Percentiles rank a stretch among this genome's conserved stretches.
These are phyloP conservation scores for Tirmania nivea DNA, from an alignment of 495 filamentous ascomycete genomes.

Conservation along the genomic window DNA sequence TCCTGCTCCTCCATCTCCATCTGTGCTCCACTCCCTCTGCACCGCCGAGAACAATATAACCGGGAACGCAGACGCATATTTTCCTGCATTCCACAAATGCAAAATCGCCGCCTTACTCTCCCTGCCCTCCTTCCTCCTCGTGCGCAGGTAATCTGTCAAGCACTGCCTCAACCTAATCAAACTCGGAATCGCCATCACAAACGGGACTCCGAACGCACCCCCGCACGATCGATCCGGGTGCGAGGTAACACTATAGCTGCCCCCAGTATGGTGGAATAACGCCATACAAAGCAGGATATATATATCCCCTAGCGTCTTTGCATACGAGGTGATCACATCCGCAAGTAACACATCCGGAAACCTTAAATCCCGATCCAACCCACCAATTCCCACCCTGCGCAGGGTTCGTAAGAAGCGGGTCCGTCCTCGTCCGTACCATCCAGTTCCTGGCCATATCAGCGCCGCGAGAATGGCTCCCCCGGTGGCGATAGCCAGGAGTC, in stretches of 20 bases:
- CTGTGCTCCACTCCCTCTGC: slow-evolving; percentile 42
- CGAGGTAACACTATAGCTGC: slow-evolving; percentile 45
- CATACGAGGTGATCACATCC: slow-evolving; percentile 83
- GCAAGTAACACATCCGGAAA: slow-evolving; percentile 91
- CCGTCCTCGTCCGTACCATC: slow-evolving; percentile 49
- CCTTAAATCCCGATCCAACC: slow-evolving; percentile 15
- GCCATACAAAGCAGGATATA: slow-evolving; percentile 83
- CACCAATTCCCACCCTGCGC: slow-evolving; percentile 15
- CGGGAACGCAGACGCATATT: slow-evolving; percentile 81
- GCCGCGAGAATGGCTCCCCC: slow-evolving; percentile 45
- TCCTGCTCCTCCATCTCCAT: background rate
- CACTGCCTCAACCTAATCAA: slow-evolving; percentile 80
- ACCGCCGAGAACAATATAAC: slow-evolving; percentile 60
- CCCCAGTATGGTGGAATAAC: slow-evolving; percentile 25
- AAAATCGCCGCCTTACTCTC: slow-evolving; percentile 27
- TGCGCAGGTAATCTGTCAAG: slow-evolving; percentile 63
- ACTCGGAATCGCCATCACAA: slow-evolving; percentile 61
- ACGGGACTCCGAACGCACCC: slow-evolving; percentile 47
- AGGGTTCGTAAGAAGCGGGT: slow-evolving; percentile 38
- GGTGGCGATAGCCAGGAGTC: slow-evolving; percentile 62
- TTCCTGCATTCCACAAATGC: slow-evolving; percentile 78
- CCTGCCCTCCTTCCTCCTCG: slow-evolving; percentile 28
- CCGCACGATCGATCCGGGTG: slow-evolving; percentile 59
- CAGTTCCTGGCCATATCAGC: slow-evolving; percentile 51
- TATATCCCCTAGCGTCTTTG: slow-evolving; percentile 76